Conservation (phyloP, 495 filamentous ascomycete species). For the Daldinia decipiens region DNA sequence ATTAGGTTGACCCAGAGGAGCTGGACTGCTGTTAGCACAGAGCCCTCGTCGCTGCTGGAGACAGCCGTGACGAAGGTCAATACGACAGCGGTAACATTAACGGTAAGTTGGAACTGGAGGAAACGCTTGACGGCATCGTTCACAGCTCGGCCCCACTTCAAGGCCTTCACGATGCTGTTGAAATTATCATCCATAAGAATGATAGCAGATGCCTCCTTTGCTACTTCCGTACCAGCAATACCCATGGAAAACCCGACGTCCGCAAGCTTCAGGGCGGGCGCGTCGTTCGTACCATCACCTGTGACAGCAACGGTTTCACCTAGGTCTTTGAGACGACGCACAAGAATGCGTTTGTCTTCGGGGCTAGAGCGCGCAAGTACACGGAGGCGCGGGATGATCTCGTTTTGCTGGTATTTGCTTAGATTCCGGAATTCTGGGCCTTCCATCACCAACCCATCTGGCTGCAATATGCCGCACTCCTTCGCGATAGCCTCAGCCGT, state of each 20-base stretch:
- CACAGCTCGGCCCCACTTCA: conserved; percentile 90
- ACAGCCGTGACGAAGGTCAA: conserved; percentile 87
- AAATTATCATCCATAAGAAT: conserved; percentile 95
- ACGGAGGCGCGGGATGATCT: conserved; percentile 77
- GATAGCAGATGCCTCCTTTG: conserved; percentile 91
- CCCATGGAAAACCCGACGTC: conserved; percentile 96
- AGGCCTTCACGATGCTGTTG: conserved; percentile 83
- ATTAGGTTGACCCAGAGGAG: conserved; percentile 93
- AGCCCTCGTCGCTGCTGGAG: conserved; percentile 69
- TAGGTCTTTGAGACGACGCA: conserved; percentile 75
- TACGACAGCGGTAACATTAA: conserved; percentile 87
- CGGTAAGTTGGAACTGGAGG: conserved; percentile 90
- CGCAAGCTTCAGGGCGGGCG: conserved; percentile 83
- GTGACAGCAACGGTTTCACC: conserved; percentile 89
- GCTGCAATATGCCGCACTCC: conserved; percentile 84
- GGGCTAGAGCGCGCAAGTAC: conserved; percentile 88
- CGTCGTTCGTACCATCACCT: conserved; percentile 91
- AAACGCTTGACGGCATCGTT: conserved; percentile 93
- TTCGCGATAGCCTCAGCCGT: conserved; percentile 85
- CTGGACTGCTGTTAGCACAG: conserved; percentile 86
- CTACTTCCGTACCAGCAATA: conserved; percentile 90
- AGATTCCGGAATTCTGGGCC: conserved; percentile 85
- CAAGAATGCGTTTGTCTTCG: conserved; percentile 86
- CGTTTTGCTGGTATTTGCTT: conserved; percentile 73
- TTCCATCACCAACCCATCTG: conserved; percentile 81